phyloP scores from a whole-genome alignment of 2,329 filamentous ascomycete species.

The Westerdykella ornata region DNA sequence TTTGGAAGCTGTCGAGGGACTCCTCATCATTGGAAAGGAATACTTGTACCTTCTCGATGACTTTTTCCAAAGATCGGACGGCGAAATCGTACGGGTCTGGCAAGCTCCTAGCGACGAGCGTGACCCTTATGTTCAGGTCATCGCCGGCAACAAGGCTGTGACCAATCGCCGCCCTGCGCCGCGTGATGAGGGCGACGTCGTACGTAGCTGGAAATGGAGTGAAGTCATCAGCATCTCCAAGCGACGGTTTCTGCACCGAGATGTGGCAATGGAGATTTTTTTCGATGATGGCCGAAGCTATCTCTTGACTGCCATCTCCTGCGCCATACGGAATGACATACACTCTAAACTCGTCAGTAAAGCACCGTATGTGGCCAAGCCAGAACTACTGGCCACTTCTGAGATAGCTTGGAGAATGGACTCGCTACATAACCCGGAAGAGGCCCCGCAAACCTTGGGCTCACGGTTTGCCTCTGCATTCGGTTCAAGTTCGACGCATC shows the following conservation, averaged over 20 bases:
- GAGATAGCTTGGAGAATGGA: conserved; percentile 93
- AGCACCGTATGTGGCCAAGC: conserved; percentile 70
- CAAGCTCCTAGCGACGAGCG: conserved; percentile 88
- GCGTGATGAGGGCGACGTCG: conserved; percentile 55
- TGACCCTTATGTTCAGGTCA: conserved; percentile 91
- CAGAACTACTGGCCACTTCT: conserved; percentile 62
- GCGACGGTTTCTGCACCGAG: conserved; percentile 86
- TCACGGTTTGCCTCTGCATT: conserved; percentile 91
- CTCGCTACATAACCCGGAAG: conserved; percentile 63
- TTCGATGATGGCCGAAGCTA: conserved; percentile 97
- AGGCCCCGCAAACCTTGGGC: conserved; percentile 62
- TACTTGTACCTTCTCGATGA: conserved; percentile 92
- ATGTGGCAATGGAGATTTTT: conserved; percentile 95
- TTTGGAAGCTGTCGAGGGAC: conserved; percentile 85
- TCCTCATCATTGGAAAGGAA: conserved; percentile 87
- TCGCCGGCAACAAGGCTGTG: conserved; percentile 67
- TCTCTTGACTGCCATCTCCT: conserved; percentile 74
- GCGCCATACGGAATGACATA: conserved; percentile 68
- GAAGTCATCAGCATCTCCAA: conserved; percentile 96
- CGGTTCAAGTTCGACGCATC: conserved; percentile 72
- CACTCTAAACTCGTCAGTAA: conserved; percentile 68
- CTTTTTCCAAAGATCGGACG: conserved; percentile 89
- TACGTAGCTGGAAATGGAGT: conserved; percentile 86
- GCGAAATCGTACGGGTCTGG: conserved; percentile 94
- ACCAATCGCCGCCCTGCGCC: conserved; percentile 37